Conservation (phyloP, 2,329 filamentous ascomycete genomes). For the Cercospora sojina region DNA sequence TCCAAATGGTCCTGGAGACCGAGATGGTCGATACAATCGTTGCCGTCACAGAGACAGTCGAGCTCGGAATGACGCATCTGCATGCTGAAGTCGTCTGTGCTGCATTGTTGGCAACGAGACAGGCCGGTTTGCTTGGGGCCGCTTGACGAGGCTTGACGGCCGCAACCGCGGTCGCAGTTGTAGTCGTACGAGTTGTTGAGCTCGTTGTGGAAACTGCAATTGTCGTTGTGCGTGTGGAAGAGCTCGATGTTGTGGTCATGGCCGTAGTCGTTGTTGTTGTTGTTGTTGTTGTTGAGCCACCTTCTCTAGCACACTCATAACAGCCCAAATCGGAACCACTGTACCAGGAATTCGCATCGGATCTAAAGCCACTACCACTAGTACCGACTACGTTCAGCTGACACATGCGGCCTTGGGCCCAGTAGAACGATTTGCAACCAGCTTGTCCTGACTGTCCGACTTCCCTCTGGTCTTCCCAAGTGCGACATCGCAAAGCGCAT, state of each 20-base stretch:
- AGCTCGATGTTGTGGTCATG: not conserved
- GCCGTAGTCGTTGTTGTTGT: not conserved
- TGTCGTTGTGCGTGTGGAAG: not conserved
- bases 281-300: not conserved
- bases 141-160: not conserved
- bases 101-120: not conserved
- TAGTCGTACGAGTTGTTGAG: not conserved
- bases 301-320: not conserved
- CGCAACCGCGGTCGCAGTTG: not conserved
- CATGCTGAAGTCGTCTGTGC: slow-evolving; percentile 6
- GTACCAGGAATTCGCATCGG: not conserved
- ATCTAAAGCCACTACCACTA: not conserved
- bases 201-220: not conserved
- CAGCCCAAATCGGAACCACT: not conserved
- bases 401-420: not conserved
- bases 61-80: slow-evolving; percentile 9
- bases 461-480: not conserved
- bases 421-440: not conserved
- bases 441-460: not conserved
- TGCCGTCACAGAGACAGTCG: not conserved
- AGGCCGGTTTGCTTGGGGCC: not conserved
- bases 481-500: not conserved
- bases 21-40: not conserved
- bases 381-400: not conserved
- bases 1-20: not conserved